A percentile compares a stretch with the other conserved stretches of the same genome.
phyloP scores from a whole-genome alignment of 140 eudicot species.

The Ambrosia hybrid region DNA sequence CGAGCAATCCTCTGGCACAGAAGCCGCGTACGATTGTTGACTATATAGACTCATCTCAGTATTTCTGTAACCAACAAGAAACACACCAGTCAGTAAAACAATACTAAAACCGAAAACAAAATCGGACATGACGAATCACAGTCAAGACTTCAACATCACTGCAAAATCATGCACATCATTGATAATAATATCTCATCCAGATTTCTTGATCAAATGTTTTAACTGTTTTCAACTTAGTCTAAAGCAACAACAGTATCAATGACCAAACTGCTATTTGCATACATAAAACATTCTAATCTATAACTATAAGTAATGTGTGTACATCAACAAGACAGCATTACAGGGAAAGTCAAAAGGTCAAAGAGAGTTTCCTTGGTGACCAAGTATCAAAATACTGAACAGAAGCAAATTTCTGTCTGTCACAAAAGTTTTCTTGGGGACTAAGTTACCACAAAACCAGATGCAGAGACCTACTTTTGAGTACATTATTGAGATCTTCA shows the following conservation, averaged over 20 bases:
- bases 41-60: constrained; percentile 32
- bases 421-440: neutral
- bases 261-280: neutral
- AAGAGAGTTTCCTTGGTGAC: constrained; percentile 13
- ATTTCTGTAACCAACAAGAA: constrained; percentile 26
- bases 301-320: neutral
- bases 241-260: neutral
- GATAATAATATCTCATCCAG: no score
- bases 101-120: neutral
- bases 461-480: neutral
- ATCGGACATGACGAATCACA: no score
- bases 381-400: constrained; percentile 5
- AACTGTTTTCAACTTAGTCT: no score
- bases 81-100: neutral
- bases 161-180: no score
- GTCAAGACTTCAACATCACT: no score
- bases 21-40: constrained; percentile 26
- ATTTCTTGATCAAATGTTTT: no score
- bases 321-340: neutral
- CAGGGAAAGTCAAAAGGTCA: constrained; percentile 15
- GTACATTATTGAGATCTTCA: no score
- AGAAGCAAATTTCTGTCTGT: no score
- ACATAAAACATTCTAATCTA: neutral
- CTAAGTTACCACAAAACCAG: neutral
- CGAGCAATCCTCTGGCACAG: constrained; percentile 25